These are phyloP conservation scores for Aspergillus sp. DNA, from an alignment of 2,329 filamentous ascomycete genomes.

Conservation along the genomic window DNA sequence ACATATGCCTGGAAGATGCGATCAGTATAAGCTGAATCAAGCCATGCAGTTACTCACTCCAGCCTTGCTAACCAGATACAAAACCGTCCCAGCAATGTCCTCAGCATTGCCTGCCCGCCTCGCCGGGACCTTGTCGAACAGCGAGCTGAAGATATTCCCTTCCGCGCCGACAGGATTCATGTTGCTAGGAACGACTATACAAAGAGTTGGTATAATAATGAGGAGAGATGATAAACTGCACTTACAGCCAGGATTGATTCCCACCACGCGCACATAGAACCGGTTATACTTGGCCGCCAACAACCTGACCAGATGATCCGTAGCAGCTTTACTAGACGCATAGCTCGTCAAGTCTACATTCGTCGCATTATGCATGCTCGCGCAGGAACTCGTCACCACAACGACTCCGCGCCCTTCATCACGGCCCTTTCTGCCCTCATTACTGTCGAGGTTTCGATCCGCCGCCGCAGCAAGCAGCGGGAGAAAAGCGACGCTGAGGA, in stretches of 20 bases:
- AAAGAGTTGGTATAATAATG: too few species aligned
- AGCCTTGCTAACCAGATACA: conserved; percentile 45
- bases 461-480: conserved; percentile 46
- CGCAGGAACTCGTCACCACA: conserved; percentile 53
- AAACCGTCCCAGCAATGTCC: conserved; percentile 45
- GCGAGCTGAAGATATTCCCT: conserved; percentile 42
- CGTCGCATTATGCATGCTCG: conserved; percentile 54
- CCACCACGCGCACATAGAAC: conserved; percentile 46
- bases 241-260: conserved; percentile 48
- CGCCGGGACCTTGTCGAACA: conserved; percentile 44
- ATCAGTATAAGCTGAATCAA: background rate
- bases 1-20: background rate
- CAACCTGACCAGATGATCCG: conserved; percentile 52
- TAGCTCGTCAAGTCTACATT: conserved; percentile 56
- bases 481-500: conserved; percentile 48
- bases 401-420: conserved; percentile 47
- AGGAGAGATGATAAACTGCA: background rate
- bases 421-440: conserved; percentile 13
- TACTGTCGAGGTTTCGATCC: conserved; percentile 24
- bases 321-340: conserved; percentile 53
- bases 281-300: conserved; percentile 50
- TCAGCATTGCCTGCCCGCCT: conserved; percentile 39
- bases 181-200: conserved; percentile 42
- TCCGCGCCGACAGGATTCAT: conserved; percentile 46
- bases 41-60: conserved; percentile 29